These are phyloP conservation scores for Ustilago xerochloae DNA, from an alignment of 1,284 basidiomycete species.

Conservation along the genomic window DNA sequence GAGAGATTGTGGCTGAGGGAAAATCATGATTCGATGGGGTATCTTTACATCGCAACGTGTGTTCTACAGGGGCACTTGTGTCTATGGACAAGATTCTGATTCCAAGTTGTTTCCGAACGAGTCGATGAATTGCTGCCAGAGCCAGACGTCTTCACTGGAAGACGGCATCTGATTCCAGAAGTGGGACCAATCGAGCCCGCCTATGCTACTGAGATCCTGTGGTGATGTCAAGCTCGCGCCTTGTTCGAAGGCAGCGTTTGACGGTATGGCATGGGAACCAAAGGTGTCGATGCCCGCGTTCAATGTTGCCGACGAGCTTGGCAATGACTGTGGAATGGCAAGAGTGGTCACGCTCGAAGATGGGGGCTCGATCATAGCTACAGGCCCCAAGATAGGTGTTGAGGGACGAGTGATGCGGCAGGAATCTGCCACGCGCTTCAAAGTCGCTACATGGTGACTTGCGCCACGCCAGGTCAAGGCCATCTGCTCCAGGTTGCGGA, in stretches of 20 bases:
- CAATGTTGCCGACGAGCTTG: background rate
- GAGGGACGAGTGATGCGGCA: constrained; percentile 20
- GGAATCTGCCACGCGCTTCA: constrained; percentile 10
- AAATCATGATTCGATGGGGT: background rate
- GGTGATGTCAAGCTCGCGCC: background rate
- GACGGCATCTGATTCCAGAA: constrained; percentile 24
- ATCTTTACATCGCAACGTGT: background rate
- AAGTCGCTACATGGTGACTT: constrained; percentile 27
- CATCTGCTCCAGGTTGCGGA: constrained; percentile 15
- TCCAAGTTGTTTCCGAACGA: background rate
- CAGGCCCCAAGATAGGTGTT: constrained; percentile 1
- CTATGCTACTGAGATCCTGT: background rate
- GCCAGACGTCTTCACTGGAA: constrained; percentile 12
- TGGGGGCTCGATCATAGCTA: background rate
- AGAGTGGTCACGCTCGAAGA: background rate
- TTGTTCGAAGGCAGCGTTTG: background rate
- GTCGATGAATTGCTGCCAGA: constrained; percentile 17
- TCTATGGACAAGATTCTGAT: background rate
- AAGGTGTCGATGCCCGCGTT: background rate
- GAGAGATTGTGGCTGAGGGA: no score
- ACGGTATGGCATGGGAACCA: background rate
- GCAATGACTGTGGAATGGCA: background rate
- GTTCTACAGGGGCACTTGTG: background rate
- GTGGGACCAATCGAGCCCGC: constrained; percentile 4
- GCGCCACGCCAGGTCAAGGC: constrained; percentile 16